phyloP scores from a whole-genome alignment of 2,329 filamentous ascomycete genomes.

The Fonsecaea nubica region DNA sequence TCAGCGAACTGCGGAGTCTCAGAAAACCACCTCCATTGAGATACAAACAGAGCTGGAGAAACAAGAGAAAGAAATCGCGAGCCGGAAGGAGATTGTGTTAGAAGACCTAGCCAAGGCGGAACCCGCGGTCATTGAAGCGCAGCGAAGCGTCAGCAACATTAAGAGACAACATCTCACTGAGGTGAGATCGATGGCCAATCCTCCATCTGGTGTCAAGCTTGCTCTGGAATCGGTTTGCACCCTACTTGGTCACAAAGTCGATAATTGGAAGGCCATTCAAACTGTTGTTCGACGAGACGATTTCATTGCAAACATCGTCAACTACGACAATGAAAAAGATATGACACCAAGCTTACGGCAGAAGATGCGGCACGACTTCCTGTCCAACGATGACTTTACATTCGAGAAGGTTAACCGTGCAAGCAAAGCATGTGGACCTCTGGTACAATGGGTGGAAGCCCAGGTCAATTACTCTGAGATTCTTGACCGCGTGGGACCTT shows the following conservation, averaged over 20 bases:
- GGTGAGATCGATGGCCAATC: conserved; percentile 95
- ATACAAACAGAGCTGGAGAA: conserved; percentile 86
- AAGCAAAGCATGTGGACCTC: conserved; percentile 92
- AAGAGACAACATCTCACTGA: conserved; percentile 96
- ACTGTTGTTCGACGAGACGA: conserved; percentile 88
- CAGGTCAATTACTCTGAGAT: conserved; percentile 99
- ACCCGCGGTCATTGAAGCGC: conserved; percentile 88
- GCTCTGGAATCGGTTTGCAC: conserved; percentile 97
- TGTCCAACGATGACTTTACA: conserved; percentile 93
- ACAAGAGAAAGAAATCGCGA: conserved; percentile 86
- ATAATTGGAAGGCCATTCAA: conserved; percentile 90
- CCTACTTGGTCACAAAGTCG: conserved; percentile 85
- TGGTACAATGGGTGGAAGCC: conserved; percentile 95
- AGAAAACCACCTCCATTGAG: conserved; percentile 85
- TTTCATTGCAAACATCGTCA: conserved; percentile 97
- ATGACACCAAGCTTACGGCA: conserved; percentile 84
- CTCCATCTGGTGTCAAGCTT: conserved; percentile 86
- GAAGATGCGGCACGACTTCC: conserved; percentile 91
- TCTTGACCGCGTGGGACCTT: conserved; percentile 86
- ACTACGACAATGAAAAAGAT: conserved; percentile 92
- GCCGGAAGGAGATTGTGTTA: conserved; percentile 81
- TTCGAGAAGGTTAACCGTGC: conserved; percentile 96
- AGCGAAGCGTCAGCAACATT: conserved; percentile 97
- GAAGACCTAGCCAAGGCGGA: conserved; percentile 88
- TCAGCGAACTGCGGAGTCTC: conserved; percentile 90